Evolutionary conservation across 352 stramenopile species (phyloP).

Genomic region (Globisporangium recalcitrans): DNA sequence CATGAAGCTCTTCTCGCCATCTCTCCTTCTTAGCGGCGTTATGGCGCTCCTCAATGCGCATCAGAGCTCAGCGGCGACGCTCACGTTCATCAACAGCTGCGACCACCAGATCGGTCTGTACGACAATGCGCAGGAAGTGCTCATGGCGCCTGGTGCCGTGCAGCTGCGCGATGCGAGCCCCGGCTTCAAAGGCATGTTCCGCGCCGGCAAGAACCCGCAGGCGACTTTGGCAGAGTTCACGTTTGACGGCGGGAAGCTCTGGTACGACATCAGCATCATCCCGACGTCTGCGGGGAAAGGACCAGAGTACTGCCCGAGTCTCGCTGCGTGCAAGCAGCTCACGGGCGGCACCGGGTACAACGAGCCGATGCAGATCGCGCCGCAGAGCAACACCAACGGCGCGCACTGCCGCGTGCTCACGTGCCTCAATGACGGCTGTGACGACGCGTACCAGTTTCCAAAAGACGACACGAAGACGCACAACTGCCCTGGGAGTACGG

Average conservation of each 20-base stretch:
- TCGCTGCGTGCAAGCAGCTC: conserved; percentile 31
- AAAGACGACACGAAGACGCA: conserved; percentile 42
- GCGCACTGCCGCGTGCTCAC: conserved; percentile 26
- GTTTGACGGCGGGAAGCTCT: conserved; percentile 24
- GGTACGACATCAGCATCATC: conserved; percentile 57
- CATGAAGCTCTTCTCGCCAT: conserved; percentile 2
- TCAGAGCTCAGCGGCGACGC: background rate
- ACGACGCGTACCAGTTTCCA: conserved; percentile 57
- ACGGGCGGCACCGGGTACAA: conserved; percentile 43
- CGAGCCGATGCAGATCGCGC: conserved; percentile 41
- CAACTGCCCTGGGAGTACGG: conserved; percentile 26
- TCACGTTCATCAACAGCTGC: conserved; percentile 22
- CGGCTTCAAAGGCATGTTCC: conserved; percentile 22
- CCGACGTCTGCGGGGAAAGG: conserved; percentile 24
- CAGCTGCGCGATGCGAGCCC: background rate
- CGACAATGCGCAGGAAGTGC: conserved; percentile 13
- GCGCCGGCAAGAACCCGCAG: conserved; percentile 16
- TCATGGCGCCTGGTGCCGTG: conserved; percentile 3
- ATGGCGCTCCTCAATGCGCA: background rate
- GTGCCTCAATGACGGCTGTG: conserved; percentile 38
- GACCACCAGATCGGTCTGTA: conserved; percentile 17
- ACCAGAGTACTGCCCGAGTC: conserved; percentile 32
- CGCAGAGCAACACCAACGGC: conserved; percentile 29
- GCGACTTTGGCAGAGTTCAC: conserved; percentile 38
- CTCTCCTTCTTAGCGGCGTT: background rate